Percentiles rank a stretch among this genome's conserved stretches.
Conservation (phyloP, 1,284 basidiomycete genomes). For the Rhodotorula mucilaginosa region DNA sequence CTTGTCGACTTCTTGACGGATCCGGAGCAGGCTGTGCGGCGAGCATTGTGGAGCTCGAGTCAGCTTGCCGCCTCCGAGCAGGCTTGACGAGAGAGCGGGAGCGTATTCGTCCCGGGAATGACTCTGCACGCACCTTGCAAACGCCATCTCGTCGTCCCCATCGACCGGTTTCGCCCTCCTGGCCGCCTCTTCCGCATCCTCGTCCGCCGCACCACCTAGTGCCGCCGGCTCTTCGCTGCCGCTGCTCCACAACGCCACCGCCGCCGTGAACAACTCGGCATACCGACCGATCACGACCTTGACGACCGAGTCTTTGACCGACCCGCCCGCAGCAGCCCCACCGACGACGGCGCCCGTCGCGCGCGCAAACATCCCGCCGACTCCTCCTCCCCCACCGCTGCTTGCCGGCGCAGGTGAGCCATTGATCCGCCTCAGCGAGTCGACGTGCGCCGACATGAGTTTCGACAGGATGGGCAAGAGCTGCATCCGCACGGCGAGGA, state of each 20-base stretch:
- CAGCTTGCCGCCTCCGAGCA: no score
- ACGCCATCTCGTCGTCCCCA: slow-evolving; percentile 81
- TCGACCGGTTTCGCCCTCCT: neutral
- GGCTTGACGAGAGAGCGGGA: neutral
- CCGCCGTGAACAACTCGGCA: slow-evolving; percentile 70
- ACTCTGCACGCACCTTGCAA: slow-evolving; percentile 69
- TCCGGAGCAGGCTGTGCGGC: slow-evolving; percentile 66
- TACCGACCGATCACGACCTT: slow-evolving; percentile 64
- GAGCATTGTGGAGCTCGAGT: slow-evolving; percentile 1
- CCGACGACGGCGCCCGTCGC: slow-evolving; percentile 57
- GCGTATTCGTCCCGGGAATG: neutral
- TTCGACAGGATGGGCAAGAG: slow-evolving; percentile 92
- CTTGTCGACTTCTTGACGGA: slow-evolving; percentile 78
- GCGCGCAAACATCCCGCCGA: slow-evolving; percentile 51
- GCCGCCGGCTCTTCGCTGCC: neutral
- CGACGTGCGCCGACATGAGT: slow-evolving; percentile 75
- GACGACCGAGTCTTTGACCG: slow-evolving; percentile 60
- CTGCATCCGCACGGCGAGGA: slow-evolving; percentile 72
- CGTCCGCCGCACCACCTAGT: neutral
- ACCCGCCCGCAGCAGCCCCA: slow-evolving; percentile 59
- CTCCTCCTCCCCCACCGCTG: slow-evolving; percentile 40
- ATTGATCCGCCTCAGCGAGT: slow-evolving; percentile 73
- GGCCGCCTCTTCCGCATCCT: neutral
- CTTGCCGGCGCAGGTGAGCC: slow-evolving; percentile 48
- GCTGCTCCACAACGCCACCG: slow-evolving; percentile 55